Evolutionary conservation across 2,329 filamentous ascomycete genomes (phyloP).

Genomic region (Beauveria pseudobassiana): DNA sequence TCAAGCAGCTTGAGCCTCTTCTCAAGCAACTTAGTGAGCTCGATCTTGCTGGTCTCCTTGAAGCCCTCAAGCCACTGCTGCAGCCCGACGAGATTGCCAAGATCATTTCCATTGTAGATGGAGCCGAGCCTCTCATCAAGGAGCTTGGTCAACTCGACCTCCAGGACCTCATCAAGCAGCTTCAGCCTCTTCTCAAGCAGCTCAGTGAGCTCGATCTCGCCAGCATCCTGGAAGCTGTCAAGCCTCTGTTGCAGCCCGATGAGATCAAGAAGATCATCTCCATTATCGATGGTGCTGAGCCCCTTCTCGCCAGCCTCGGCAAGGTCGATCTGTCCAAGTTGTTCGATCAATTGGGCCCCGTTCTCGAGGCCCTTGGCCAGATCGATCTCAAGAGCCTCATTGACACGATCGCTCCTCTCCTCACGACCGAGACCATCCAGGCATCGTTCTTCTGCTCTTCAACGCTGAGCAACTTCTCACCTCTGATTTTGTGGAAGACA

Average conservation of each 20-base stretch:
- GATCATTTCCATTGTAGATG: conserved; percentile 20
- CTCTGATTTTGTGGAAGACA: conserved; percentile 10
- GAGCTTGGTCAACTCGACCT: conserved; percentile 23
- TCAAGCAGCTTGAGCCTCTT: conserved; percentile 22
- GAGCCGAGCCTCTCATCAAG: conserved; percentile 23
- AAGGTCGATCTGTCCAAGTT: conserved; percentile 26
- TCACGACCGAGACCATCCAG: conserved; percentile 12
- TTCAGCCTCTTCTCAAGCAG: conserved; percentile 14
- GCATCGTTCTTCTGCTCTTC: conserved; percentile 13
- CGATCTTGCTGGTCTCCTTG: conserved; percentile 15
- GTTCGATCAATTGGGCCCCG: conserved; percentile 16
- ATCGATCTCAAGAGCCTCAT: conserved; percentile 15
- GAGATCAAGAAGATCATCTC: conserved; percentile 19
- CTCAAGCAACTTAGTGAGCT: conserved; percentile 16
- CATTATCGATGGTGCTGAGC: conserved; percentile 21
- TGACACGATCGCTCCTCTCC: conserved; percentile 13
- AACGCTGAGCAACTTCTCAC: conserved; percentile 14
- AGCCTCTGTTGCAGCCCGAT: conserved; percentile 17
- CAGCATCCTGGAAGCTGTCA: conserved; percentile 15
- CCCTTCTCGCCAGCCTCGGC: conserved; percentile 25
- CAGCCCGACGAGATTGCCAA: conserved; percentile 21
- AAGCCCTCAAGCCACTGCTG: conserved; percentile 14
- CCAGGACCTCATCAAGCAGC: conserved; percentile 16
- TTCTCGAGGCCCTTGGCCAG: conserved; percentile 18
- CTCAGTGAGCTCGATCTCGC: conserved; percentile 11